These are phyloP conservation scores for Cynara cardunculus DNA, from an alignment of 129 eudicot species.

Conservation along the genomic window DNA sequence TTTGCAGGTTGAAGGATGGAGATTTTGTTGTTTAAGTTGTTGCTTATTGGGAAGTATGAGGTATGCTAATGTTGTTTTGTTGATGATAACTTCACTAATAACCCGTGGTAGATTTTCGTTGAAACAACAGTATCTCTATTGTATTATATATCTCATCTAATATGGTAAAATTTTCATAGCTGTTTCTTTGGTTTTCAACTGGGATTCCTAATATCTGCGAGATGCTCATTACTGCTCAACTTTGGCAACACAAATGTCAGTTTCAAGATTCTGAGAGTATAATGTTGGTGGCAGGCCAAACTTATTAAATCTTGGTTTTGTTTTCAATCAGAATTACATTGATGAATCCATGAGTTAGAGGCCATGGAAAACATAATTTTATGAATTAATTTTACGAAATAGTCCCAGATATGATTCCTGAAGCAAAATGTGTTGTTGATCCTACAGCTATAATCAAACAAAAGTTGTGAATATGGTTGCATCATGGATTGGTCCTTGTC, in stretches of 20 bases:
- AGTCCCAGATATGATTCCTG: too few relatives aligned
- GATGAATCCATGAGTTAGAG: too few relatives aligned
- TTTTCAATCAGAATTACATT: too few relatives aligned
- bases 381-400: too few relatives aligned
- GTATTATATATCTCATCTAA: constrained; percentile 24
- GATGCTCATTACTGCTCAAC: background rate
- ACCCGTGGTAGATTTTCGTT: constrained; percentile 16
- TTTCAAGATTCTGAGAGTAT: background rate
- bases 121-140: constrained; percentile 16
- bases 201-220: background rate
- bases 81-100: constrained; percentile 16
- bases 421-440: too few relatives aligned
- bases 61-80: constrained; percentile 30
- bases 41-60: constrained; percentile 21
- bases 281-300: too few relatives aligned
- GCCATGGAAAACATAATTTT: too few relatives aligned
- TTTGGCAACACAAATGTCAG: background rate
- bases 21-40: constrained; percentile 22
- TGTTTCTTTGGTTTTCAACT: background rate
- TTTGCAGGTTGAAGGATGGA: constrained; percentile 21
- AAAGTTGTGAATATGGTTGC: too few relatives aligned
- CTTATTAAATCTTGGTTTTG: too few relatives aligned
- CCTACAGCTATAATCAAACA: too few relatives aligned
- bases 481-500: too few relatives aligned
- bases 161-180: constrained; percentile 11